Evolutionary conservation across 192 early-diverging fungal species (phyloP).

Genomic region (Blastocladiella britannica): DNA sequence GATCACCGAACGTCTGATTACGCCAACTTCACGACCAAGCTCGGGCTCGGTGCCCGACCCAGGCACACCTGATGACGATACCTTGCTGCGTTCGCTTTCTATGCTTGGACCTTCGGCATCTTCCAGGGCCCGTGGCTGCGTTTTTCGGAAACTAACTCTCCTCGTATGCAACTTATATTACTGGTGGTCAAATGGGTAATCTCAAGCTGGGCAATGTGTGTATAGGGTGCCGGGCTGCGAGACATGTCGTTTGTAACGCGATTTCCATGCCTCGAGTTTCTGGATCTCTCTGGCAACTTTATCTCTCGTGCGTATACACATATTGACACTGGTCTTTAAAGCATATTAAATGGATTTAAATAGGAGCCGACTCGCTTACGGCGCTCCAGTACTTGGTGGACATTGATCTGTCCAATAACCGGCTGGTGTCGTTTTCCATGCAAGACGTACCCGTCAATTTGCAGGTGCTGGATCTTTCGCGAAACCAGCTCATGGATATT

Average conservation of each 20-base stretch:
- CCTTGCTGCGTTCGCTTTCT: no score
- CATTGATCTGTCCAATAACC: conserved; percentile 29
- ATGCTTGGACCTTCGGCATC: no score
- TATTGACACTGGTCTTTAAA: no score
- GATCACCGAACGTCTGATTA: no score
- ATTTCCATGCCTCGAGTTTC: neutral
- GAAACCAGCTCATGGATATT: conserved; percentile 23
- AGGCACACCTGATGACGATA: no score
- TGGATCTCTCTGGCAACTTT: neutral
- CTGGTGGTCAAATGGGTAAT: neutral
- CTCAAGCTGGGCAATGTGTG: neutral
- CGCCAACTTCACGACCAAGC: no score
- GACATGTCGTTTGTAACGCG: neutral
- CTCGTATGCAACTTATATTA: neutral
- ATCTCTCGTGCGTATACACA: no score
- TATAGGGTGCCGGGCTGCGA: neutral
- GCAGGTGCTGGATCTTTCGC: conserved; percentile 26
- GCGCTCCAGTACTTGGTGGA: conserved; percentile 16
- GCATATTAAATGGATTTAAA: no score
- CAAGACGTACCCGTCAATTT: conserved; percentile 17
- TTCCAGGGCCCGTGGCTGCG: neutral
- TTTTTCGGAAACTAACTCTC: neutral
- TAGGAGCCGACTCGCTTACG: no score
- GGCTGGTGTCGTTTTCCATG: conserved; percentile 8
- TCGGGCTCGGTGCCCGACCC: no score